These are phyloP conservation scores for Oenanthe javanica DNA, from an alignment of 140 eudicot genomes.

Conservation along the genomic window DNA sequence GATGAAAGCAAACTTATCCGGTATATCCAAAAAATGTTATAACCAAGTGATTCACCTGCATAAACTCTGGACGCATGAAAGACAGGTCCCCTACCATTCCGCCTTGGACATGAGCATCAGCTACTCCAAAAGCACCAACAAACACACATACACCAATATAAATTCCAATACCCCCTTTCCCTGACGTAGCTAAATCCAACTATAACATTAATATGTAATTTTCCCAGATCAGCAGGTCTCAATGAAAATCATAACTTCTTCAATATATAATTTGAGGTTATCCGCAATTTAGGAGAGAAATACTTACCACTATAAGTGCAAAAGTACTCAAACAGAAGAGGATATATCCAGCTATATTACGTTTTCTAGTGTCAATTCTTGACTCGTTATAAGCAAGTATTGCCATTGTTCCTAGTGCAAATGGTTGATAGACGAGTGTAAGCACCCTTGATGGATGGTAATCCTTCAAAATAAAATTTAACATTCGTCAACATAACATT, in stretches of 20 bases:
- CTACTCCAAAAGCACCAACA: slow-evolving; percentile 53
- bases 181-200: slow-evolving; percentile 63
- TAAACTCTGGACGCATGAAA: slow-evolving; percentile 64
- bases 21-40: too few species aligned
- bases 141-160: slow-evolving; percentile 45
- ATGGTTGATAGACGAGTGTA: slow-evolving; percentile 66
- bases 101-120: slow-evolving; percentile 74
- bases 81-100: slow-evolving; percentile 78
- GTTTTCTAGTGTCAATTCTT: slow-evolving; percentile 43
- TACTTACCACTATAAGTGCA: slow-evolving; percentile 36
- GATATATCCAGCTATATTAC: slow-evolving; percentile 49
- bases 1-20: neutral
- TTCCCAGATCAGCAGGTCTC: neutral
- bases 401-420: slow-evolving; percentile 48
- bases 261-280: neutral
- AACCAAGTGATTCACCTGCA: slow-evolving; percentile 30
- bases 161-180: slow-evolving; percentile 57
- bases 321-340: slow-evolving; percentile 43
- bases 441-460: slow-evolving; percentile 83
- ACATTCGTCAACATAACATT: neutral
- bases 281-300: neutral
- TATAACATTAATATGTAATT: slow-evolving; percentile 10
- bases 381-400: slow-evolving; percentile 46
- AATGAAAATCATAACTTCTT: neutral
- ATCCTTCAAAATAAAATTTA: slow-evolving; percentile 20